Evolutionary conservation across 352 stramenopile genomes (phyloP).

Genomic region (Globisporangium cystogenes): DNA sequence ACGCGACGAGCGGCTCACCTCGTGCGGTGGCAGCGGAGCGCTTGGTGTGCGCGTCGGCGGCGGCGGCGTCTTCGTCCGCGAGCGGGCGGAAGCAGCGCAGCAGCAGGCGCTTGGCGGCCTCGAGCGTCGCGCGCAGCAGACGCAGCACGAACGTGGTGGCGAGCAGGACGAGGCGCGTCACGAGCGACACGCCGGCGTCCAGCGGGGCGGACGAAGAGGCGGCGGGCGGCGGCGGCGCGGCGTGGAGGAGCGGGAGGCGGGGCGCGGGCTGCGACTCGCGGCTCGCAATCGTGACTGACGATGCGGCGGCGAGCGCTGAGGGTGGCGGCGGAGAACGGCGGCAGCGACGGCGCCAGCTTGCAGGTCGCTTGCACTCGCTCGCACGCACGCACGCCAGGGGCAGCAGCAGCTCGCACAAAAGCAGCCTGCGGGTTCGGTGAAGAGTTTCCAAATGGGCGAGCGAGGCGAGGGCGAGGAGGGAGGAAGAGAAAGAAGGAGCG

Average conservation of each 20-base stretch:
- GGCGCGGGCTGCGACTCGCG: constrained; percentile 1
- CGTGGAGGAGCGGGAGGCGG: background rate
- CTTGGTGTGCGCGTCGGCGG: background rate
- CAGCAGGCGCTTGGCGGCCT: background rate
- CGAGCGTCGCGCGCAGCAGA: constrained; percentile 18
- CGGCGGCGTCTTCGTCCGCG: too few species aligned
- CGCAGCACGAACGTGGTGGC: constrained; percentile 15
- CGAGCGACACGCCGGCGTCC: constrained; percentile 6
- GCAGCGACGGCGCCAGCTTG: background rate
- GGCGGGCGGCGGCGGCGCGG: background rate
- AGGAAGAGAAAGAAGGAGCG: background rate
- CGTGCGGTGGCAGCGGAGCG: background rate
- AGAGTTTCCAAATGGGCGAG: constrained; percentile 10
- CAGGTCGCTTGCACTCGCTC: background rate
- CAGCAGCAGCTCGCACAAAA: background rate
- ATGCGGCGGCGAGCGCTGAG: background rate
- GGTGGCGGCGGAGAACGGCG: background rate
- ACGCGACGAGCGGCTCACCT: background rate
- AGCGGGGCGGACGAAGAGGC: background rate
- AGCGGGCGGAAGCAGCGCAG: background rate
- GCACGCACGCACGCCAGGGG: constrained; percentile 2
- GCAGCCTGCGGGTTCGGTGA: constrained; percentile 12
- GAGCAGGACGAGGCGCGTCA: constrained; percentile 14
- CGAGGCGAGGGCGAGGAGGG: background rate
- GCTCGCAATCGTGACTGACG: constrained; percentile 12